Conservation (phyloP, 768 basidiomycete genomes). For the Tephrocybe sp. region DNA sequence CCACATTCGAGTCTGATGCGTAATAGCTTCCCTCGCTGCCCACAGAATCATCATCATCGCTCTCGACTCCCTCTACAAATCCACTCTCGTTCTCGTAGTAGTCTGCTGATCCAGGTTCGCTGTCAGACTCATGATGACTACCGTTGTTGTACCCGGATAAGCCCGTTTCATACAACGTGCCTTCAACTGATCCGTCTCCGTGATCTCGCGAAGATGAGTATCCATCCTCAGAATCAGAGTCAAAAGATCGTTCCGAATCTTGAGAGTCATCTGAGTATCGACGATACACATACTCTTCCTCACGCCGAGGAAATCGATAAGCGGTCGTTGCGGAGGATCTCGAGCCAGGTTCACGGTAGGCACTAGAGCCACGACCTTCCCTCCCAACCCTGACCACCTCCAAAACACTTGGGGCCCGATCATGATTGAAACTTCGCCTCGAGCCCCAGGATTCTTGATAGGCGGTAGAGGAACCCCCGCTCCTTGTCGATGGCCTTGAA, state of each 20-base stretch:
- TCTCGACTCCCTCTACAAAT: background rate
- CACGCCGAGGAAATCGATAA: background rate
- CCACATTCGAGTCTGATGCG: slow-evolving; percentile 3
- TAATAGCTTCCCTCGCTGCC: background rate
- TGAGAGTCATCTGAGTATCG: background rate
- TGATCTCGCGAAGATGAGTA: background rate
- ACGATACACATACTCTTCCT: background rate
- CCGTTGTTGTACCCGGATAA: background rate
- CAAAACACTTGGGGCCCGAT: slow-evolving; percentile 1
- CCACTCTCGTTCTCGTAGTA: slow-evolving; percentile 5
- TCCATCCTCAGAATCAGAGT: background rate
- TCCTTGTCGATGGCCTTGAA: background rate
- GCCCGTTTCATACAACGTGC: background rate
- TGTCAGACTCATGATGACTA: background rate
- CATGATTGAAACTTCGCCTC: background rate
- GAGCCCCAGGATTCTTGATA: slow-evolving; percentile 1
- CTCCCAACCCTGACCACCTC: slow-evolving; percentile 11
- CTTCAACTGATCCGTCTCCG: background rate
- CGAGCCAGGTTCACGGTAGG: background rate
- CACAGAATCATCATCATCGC: background rate
- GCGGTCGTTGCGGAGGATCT: background rate
- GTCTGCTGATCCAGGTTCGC: background rate
- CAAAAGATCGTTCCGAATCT: background rate
- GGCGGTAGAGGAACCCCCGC: background rate
- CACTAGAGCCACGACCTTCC: background rate